Evolutionary conservation across 805 yeast genomes (phyloP), one percentile per base, ranked within the genome.

Genomic region (Lipomyces chichibuensis): DNA sequence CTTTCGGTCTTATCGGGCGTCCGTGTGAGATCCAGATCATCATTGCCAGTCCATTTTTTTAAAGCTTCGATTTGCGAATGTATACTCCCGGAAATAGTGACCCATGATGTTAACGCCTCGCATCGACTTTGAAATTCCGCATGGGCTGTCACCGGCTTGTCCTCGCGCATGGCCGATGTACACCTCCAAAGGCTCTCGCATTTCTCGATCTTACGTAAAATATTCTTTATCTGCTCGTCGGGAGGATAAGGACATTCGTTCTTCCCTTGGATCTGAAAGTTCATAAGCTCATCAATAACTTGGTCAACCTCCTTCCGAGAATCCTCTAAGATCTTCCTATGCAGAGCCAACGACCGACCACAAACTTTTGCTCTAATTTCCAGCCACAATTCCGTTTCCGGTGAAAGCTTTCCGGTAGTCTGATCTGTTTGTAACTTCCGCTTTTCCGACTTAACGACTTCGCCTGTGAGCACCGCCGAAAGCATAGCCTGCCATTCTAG

Each of bases 401-500:
- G 85, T 72, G 70, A 84, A 80, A 63, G 83, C 77, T 70, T 86
- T 13, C 59, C 61, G 88, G 64, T 76, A 75, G 65, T 78, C 81
- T 66, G 73, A 76, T 17, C 85, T 87, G 64, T 90, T 82, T 77
- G 88, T 88, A 57, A 79, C 29, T 82, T 75, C 43, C 78, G 72
- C 78, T 94, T 95, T 75, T 95, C 99, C 13, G 94, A 88, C 46
- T 89, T 85, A 25, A 95, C 92, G 63, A 95, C 97, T 77, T 95
- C 98, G 72, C 99, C 98, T 2, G 96, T 94, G 46, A 95, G 84
- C 2, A 95, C 98, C 2, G 92, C 84, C 11, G 90, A 84, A 59
- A 95, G 82, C 97, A 95, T 92, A 0, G 94, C 85, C 78, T 95
- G 98, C 99, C 99, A 95, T 78, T 92, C 97, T 13, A 93, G 80